Evolutionary conservation across 768 basidiomycete genomes (phyloP), one percentile per base, ranked within the genome.

Genomic region (Mycena chlorophos): DNA sequence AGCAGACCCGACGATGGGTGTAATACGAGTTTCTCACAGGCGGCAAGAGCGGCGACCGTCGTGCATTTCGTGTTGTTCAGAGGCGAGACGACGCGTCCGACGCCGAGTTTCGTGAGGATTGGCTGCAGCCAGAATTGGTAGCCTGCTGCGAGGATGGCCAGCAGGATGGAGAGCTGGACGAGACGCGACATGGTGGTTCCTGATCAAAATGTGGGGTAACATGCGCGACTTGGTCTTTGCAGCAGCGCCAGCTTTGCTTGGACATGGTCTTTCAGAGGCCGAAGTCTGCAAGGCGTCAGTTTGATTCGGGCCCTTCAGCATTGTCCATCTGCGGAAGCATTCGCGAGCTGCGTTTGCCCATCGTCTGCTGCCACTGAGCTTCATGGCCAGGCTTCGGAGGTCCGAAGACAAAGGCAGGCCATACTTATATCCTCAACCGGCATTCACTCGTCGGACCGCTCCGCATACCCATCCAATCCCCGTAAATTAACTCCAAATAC

Each of bases 21-120:
- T n/a, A 86, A 69, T 3, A 84, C 76, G 26, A 81, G 65, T 65
- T 87, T 87, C 71, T 89, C 87, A 60, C 87, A 89, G 22, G 85
- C 87, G 55, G 82, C 70, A 19, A 88, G 68, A n/a, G 79, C 76
- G 5, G 78, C 75, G 17, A 87, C 70, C 0, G 65, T 69, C 22
- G 63, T 75, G 68, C 88, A 88, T 29, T 76, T 56, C 1, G 65
- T 61, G 62, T 82, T 83, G 17, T 81, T 81, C 3, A 82, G 55
- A 0, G 78, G 49, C 45, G 76, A 63, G 12, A 85, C 61, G 30
- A 66, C 63, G 26, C 84, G 78, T 27, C 77, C 78, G 20, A 76
- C 60, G 1, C 86, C 86, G 4, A 69, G 45, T 0, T 66, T 62
- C 25, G 61, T 53, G 27, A 88, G 67, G 0, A 76, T 57, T 0